These are phyloP conservation scores for Nemania diffusa DNA, from an alignment of 2,329 filamentous ascomycete genomes.

Conservation along the genomic window DNA sequence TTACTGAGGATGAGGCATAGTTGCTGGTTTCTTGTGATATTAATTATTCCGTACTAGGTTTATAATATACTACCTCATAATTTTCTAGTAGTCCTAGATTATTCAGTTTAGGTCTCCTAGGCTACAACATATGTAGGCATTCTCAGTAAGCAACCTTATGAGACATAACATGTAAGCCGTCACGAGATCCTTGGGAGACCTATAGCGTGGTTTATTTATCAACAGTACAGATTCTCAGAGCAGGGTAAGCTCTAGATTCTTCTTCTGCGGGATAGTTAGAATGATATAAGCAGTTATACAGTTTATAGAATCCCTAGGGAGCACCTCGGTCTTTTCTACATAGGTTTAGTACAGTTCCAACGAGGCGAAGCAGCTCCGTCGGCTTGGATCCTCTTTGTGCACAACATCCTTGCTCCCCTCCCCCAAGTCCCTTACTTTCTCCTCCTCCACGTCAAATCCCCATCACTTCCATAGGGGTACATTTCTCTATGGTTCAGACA, in stretches of 20 bases:
- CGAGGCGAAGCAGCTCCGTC: conserved; percentile 46
- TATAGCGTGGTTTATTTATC: conserved; percentile 12
- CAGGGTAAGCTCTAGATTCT: conserved; percentile 8
- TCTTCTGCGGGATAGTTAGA: background rate
- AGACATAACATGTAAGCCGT: background rate
- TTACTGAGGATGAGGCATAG: too few relatives aligned
- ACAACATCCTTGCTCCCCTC: background rate
- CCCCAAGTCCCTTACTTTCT: conserved; percentile 16
- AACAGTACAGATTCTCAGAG: conserved; percentile 8
- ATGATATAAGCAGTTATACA: background rate
- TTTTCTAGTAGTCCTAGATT: too few relatives aligned
- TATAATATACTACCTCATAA: too few relatives aligned
- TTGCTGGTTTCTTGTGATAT: too few relatives aligned
- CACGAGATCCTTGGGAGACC: background rate
- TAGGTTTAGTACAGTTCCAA: conserved; percentile 35
- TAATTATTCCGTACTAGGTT: too few relatives aligned
- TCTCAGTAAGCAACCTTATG: background rate
- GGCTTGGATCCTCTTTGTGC: conserved; percentile 41
- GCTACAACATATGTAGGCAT: background rate
- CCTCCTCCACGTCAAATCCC: background rate
- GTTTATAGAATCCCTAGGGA: background rate
- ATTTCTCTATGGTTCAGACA: conserved; percentile 20
- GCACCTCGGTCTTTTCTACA: conserved; percentile 39
- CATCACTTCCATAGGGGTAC: conserved; percentile 13
- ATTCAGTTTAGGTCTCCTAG: too few relatives aligned